Conservation (phyloP, 2,329 filamentous ascomycete species). For the Xylaria sp. region DNA sequence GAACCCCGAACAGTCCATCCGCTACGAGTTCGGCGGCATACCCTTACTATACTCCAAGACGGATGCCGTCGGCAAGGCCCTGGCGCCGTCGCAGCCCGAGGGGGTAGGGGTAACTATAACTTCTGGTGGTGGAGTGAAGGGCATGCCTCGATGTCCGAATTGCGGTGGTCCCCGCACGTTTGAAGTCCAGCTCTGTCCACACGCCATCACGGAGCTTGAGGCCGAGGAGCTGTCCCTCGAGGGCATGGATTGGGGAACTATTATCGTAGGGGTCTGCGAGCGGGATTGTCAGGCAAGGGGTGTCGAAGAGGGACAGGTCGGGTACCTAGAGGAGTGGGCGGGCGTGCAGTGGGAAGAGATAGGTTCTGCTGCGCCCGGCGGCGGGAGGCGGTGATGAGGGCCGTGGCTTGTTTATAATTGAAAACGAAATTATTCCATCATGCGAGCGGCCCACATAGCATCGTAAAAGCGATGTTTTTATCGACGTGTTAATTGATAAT, state of each 20-base stretch:
- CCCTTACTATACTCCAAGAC: constrained; percentile 84
- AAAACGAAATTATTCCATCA: not conserved
- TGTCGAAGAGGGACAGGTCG: constrained; percentile 70
- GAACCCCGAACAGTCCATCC: constrained; percentile 84
- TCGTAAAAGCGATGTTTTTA: not conserved
- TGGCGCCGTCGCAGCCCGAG: constrained; percentile 53
- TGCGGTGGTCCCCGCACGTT: constrained; percentile 83
- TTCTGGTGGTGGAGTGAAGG: constrained; percentile 46
- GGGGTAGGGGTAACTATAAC: constrained; percentile 44
- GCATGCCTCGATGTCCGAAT: constrained; percentile 79
- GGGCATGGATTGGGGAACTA: constrained; percentile 97
- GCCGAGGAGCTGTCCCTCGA: constrained; percentile 76
- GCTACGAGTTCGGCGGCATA: constrained; percentile 79
- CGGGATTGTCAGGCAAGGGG: constrained; percentile 77
- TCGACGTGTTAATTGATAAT: not conserved
- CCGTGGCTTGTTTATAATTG: not conserved
- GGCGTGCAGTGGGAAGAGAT: constrained; percentile 97
- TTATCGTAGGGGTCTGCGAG: constrained; percentile 86
- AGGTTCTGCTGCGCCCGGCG: constrained; percentile 30
- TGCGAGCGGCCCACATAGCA: not conserved
- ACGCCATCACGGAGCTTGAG: constrained; percentile 90
- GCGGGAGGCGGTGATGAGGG: constrained; percentile 21
- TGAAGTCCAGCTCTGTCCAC: constrained; percentile 91
- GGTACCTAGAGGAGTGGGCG: constrained; percentile 94
- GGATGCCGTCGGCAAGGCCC: constrained; percentile 76